These are phyloP conservation scores for Saccharomyces kudriavzevii DNA, from an alignment of 805 yeast species.

Conservation along the genomic window DNA sequence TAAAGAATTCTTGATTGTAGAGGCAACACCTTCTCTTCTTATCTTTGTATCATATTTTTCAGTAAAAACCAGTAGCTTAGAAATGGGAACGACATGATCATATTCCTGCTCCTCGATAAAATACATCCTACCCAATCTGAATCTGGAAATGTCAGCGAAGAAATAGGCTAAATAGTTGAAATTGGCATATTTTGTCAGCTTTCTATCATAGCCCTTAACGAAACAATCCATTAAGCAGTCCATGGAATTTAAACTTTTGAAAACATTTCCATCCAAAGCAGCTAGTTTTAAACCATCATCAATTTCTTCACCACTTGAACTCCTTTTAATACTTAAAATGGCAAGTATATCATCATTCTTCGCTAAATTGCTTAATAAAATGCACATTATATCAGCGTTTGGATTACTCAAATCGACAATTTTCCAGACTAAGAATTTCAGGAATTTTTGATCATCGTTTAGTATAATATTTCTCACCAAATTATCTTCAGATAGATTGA, in stretches of 20 bases:
- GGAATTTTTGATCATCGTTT: constrained; percentile 47
- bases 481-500: constrained; percentile 70
- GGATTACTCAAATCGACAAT: constrained; percentile 49
- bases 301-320: constrained; percentile 21
- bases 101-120: constrained; percentile 65
- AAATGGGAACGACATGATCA: constrained; percentile 68
- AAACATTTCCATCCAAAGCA: constrained; percentile 38
- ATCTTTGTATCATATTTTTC: constrained; percentile 68
- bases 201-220: constrained; percentile 72
- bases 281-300: constrained; percentile 11
- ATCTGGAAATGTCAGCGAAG: constrained; percentile 84
- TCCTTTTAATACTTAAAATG: constrained; percentile 36
- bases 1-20: constrained; percentile 81
- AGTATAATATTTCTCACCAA: constrained; percentile 57
- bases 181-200: constrained; percentile 61
- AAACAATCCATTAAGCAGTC: constrained; percentile 85
- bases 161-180: constrained; percentile 80
- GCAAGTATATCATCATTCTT: constrained; percentile 58
- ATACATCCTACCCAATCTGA: constrained; percentile 63
- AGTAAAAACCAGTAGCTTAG: constrained; percentile 76
- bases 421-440: constrained; percentile 39
- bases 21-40: constrained; percentile 87
- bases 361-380: constrained; percentile 77
- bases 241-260: constrained; percentile 51
- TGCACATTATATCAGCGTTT: constrained; percentile 75